Evolutionary conservation across 2,329 filamentous ascomycete genomes (phyloP).

Genomic region (Corinectria fuckeliana): DNA sequence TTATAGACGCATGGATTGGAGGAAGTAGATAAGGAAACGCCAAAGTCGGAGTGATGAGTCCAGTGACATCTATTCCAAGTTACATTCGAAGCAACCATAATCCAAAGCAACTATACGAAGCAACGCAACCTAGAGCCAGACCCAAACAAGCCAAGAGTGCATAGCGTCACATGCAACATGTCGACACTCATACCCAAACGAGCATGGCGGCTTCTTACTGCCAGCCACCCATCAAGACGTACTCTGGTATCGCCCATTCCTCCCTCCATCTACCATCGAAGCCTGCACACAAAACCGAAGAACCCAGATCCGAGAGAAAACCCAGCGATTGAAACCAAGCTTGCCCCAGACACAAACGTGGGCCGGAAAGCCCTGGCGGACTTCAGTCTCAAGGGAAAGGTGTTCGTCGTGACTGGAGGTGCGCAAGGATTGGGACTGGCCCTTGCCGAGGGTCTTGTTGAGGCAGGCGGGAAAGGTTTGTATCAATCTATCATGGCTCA

Average conservation of each 20-base stretch:
- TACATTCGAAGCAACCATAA: neutral
- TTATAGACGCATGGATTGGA: neutral
- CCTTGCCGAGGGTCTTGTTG: slow-evolving; percentile 74
- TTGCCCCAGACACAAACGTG: slow-evolving; percentile 32
- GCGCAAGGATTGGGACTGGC: slow-evolving; percentile 76
- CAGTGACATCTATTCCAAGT: neutral
- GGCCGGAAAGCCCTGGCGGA: slow-evolving; percentile 61
- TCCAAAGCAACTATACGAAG: neutral
- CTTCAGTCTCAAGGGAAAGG: slow-evolving; percentile 71
- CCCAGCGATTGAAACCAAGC: slow-evolving; percentile 15
- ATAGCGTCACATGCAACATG: slow-evolving; percentile 3
- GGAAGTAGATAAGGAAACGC: neutral
- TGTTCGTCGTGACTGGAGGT: slow-evolving; percentile 74
- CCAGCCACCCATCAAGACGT: neutral
- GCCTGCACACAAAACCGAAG: slow-evolving; percentile 25
- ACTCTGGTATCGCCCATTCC: neutral
- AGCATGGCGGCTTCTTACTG: neutral
- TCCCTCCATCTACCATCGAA: neutral
- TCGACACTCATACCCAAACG: slow-evolving; percentile 5
- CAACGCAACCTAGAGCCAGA: neutral
- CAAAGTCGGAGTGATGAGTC: neutral
- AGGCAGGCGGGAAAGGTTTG: slow-evolving; percentile 72
- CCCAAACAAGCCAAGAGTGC: neutral
- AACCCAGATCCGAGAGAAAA: slow-evolving; percentile 36
- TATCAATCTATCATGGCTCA: slow-evolving; percentile 30